phyloP scores from a whole-genome alignment of 331 rosid species.

The Rosa hybrid region DNA sequence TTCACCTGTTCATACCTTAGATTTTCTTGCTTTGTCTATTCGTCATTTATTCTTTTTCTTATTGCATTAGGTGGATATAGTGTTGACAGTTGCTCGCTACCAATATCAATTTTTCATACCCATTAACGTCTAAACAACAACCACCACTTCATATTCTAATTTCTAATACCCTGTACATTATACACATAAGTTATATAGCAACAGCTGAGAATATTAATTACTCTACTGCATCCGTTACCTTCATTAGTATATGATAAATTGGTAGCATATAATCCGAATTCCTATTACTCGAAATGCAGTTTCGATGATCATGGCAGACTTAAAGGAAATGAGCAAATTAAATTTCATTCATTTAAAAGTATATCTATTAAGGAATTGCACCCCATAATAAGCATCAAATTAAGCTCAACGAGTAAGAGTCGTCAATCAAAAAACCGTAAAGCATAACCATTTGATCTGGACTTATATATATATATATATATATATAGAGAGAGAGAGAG shows the following conservation, averaged over 20 bases:
- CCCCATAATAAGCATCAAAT: too few relatives aligned
- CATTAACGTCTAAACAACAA: slow-evolving; percentile 35
- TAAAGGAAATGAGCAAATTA: too few relatives aligned
- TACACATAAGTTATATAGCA: neutral
- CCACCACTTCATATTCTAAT: slow-evolving; percentile 24
- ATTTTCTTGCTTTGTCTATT: slow-evolving; percentile 22
- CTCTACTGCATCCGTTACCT: neutral
- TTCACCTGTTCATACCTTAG: slow-evolving; percentile 21
- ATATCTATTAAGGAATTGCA: too few relatives aligned
- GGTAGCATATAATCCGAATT: neutral
- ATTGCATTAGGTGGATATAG: slow-evolving; percentile 45
- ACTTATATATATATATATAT: too few relatives aligned
- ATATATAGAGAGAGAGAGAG: too few relatives aligned
- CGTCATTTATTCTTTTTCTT: slow-evolving; percentile 20
- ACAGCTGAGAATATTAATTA: neutral
- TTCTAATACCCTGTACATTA: neutral
- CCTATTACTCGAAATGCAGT: too few relatives aligned
- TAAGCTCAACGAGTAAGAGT: too few relatives aligned
- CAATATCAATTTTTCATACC: slow-evolving; percentile 39
- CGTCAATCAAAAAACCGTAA: too few relatives aligned
- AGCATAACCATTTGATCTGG: too few relatives aligned
- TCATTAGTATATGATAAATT: neutral
- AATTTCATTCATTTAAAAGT: too few relatives aligned
- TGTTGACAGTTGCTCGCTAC: slow-evolving; percentile 51
- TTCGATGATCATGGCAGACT: too few relatives aligned